A percentile compares a stretch with the other conserved stretches of the same genome.
Conservation (phyloP, 2,329 filamentous ascomycete genomes). For the Apiospora aurea region DNA sequence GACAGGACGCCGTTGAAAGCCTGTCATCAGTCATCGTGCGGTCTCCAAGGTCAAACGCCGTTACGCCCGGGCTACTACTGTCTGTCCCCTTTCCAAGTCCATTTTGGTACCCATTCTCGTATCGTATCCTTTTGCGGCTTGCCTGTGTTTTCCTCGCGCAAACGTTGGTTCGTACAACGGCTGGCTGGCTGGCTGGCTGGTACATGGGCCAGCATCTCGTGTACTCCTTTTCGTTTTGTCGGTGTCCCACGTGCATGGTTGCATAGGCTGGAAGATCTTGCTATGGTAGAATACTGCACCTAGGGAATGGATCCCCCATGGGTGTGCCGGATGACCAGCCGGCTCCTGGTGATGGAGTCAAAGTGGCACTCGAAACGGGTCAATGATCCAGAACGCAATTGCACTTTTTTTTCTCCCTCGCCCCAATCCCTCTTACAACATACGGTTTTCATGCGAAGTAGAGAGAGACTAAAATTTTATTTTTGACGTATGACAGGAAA, state of each 20-base stretch:
- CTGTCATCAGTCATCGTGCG: not conserved
- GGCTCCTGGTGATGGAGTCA: slow-evolving; percentile 15
- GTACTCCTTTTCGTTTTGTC: not conserved
- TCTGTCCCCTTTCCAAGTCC: not conserved
- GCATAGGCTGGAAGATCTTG: slow-evolving; percentile 22
- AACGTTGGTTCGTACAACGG: not conserved
- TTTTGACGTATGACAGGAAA: not conserved
- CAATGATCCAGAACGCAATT: slow-evolving; percentile 17
- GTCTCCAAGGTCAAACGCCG: not conserved
- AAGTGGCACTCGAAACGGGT: slow-evolving; percentile 18
- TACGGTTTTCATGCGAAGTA: slow-evolving; percentile 17
- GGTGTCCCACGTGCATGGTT: slow-evolving; percentile 17
- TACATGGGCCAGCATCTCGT: not conserved
- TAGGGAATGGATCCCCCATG: slow-evolving; percentile 19
- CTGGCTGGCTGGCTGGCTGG: not conserved
- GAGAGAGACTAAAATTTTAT: not conserved
- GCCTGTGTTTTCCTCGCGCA: not conserved
- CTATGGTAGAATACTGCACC: slow-evolving; percentile 3
- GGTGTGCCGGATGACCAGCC: slow-evolving; percentile 9
- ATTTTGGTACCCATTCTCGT: not conserved
- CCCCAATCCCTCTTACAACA: not conserved
- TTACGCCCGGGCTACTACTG: slow-evolving; percentile 6
- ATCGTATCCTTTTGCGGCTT: slow-evolving; percentile 15
- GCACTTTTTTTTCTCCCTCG: not conserved
- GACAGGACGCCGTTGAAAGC: slow-evolving; percentile 11